Evolutionary conservation across 2,329 filamentous ascomycete genomes (phyloP).

Genomic region (Acephala macrosclerotiorum): DNA sequence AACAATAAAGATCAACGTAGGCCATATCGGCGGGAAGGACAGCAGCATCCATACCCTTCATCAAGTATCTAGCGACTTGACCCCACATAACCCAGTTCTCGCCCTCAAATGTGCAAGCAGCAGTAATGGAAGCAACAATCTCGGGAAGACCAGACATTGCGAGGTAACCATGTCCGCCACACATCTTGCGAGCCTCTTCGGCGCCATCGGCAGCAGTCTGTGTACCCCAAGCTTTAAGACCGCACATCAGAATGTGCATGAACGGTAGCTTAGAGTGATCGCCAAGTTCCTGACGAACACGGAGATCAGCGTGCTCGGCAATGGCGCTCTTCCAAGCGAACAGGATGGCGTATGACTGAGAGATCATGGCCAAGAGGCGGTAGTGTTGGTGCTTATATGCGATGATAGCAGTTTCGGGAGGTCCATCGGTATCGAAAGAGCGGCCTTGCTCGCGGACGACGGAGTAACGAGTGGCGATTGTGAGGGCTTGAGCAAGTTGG

Average conservation of each 20-base stretch:
- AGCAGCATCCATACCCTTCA: constrained; percentile 26
- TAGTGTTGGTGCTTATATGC: constrained; percentile 42
- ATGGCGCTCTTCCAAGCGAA: constrained; percentile 29
- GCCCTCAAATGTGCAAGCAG: constrained; percentile 46
- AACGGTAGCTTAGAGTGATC: constrained; percentile 31
- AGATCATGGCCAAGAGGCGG: constrained; percentile 39
- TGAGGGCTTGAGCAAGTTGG: constrained; percentile 43
- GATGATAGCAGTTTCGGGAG: constrained; percentile 18
- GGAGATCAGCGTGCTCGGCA: constrained; percentile 9
- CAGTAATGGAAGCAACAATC: constrained; percentile 41
- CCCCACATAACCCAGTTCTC: constrained; percentile 52
- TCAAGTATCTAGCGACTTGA: constrained; percentile 44
- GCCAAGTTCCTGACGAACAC: constrained; percentile 12
- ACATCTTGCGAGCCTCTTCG: constrained; percentile 47
- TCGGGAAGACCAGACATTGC: constrained; percentile 44
- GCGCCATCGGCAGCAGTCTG: constrained; percentile 40
- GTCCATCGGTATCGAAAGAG: background rate
- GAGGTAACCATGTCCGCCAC: constrained; percentile 49
- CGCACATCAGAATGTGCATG: constrained; percentile 40
- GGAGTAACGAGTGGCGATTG: constrained; percentile 46
- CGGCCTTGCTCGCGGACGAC: constrained; percentile 39
- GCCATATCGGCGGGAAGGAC: constrained; percentile 21
- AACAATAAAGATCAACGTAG: constrained; percentile 16
- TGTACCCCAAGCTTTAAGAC: constrained; percentile 42
- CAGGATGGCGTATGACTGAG: constrained; percentile 41